Base-by-base conservation (phyloP, 768 basidiomycete genomes). In the Chalciporus pseudorubinellus region DNA sequence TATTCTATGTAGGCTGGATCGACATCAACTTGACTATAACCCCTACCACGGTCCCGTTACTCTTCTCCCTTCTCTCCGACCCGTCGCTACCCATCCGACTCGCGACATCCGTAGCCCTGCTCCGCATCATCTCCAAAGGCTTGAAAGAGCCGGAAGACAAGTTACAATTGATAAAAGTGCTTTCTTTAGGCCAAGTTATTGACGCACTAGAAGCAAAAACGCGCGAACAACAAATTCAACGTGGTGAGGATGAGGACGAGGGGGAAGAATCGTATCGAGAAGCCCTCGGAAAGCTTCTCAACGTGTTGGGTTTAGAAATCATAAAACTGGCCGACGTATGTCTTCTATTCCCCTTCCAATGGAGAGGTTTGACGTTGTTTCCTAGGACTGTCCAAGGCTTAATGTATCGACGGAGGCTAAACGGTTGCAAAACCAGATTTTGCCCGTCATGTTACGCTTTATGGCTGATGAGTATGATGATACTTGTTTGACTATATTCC, bases 1-100 rank as follows among this genome's bases (percentile, higher is more conserved):
- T 14, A 20, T n/a, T 44, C 31, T 34, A 44, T 4, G 39, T 24
- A 97, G 95, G 93, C 13, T 99, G 97, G 97, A 89, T 98, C 59
- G 97, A 99, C 64, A 95, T 99, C 59, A 93, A 92, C 63, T 75
- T 98, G 56, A 94, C 97, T 12, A 88, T 99, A 52, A 98, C 95
- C 2, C 91, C 89, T 12, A 82, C 80, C 13, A 92, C 95, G 2
- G 82, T 98, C 29, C 85, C 88, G 6, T 73, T 98, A 31, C 78
- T 97, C 39, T 93, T 95, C 66, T 81, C 77, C 33, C 77, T 97
- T 36, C 80, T 98, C 34, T 85, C 86, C 14, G 88, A 94, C 62
- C 71, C 81, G 0, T 85, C 86, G 11, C 69, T 92, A 24, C 79
- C 87, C 3, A 85, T 98, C 59, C 89, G 93, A 26, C 73, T 94